These are phyloP conservation scores for Calendula officinalis DNA, from an alignment of 129 eudicot genomes.

Conservation along the genomic window DNA sequence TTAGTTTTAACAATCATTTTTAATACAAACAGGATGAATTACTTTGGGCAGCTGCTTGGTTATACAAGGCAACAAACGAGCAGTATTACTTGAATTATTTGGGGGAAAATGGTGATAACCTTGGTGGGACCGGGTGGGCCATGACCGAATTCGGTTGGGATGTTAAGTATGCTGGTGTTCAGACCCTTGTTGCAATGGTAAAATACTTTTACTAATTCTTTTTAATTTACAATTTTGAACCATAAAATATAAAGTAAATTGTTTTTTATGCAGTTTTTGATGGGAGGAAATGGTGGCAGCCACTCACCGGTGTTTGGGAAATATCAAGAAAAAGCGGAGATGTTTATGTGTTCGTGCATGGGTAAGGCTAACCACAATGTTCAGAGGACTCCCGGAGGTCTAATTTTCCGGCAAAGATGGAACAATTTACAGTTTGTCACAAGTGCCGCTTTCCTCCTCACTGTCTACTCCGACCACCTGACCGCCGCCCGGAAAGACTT, in stretches of 20 bases:
- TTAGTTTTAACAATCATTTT: neutral
- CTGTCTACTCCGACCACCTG: slow-evolving; percentile 85
- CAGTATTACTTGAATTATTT: slow-evolving; percentile 76
- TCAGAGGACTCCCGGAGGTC: slow-evolving; percentile 91
- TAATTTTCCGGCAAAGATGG: slow-evolving; percentile 85
- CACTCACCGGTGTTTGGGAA: slow-evolving; percentile 56
- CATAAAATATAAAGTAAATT: too few relatives aligned
- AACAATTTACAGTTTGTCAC: slow-evolving; percentile 95
- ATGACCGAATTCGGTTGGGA: slow-evolving; percentile 99
- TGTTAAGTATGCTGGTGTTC: slow-evolving; percentile 96
- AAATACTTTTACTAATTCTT: neutral
- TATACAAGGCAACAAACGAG: slow-evolving; percentile 89
- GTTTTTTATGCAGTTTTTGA: slow-evolving; percentile 55
- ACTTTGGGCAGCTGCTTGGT: slow-evolving; percentile 97
- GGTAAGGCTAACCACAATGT: slow-evolving; percentile 74
- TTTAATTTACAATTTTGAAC: too few relatives aligned
- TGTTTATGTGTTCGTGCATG: slow-evolving; percentile 87
- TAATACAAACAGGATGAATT: slow-evolving; percentile 65
- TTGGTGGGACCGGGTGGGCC: slow-evolving; percentile 97
- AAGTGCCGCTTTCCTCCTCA: slow-evolving; percentile 82
- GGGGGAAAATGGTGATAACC: slow-evolving; percentile 69
- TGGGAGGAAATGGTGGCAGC: slow-evolving; percentile 69
- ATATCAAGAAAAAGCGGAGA: slow-evolving; percentile 87
- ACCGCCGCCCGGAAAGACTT: slow-evolving; percentile 67
- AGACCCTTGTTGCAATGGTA: slow-evolving; percentile 88